Conservation (phyloP, 306 rosid species). For the Senna siamea region DNA sequence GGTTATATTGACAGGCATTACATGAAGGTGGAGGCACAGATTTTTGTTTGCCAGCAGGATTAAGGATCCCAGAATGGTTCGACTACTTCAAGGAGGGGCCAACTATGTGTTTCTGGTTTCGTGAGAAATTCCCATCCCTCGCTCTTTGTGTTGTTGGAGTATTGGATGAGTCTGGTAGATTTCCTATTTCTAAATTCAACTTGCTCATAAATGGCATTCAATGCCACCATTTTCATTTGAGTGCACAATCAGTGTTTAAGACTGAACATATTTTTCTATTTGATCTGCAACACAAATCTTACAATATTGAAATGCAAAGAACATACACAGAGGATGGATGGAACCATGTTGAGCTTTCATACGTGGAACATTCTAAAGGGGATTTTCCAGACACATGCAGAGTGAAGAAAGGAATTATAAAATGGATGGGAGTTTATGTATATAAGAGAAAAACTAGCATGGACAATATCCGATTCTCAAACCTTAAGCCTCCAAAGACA, state of each 20-base stretch:
- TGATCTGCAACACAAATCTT: neutral
- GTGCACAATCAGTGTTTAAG: neutral
- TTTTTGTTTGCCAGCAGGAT: too few species aligned
- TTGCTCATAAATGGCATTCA: constrained; percentile 24
- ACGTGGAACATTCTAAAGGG: neutral
- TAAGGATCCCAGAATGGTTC: too few species aligned
- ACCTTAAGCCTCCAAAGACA: constrained; percentile 5
- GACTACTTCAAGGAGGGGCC: too few species aligned
- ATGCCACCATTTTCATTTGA: neutral
- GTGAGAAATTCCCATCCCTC: too few species aligned
- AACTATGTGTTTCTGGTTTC: too few species aligned
- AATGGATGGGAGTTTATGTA: constrained; percentile 27
- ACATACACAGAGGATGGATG: constrained; percentile 18
- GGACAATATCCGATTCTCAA: too few species aligned
- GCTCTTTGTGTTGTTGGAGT: too few species aligned
- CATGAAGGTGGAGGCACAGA: constrained; percentile 34
- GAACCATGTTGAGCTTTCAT: constrained; percentile 33
- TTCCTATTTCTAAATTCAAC: too few species aligned
- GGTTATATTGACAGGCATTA: neutral
- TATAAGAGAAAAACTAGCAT: constrained; percentile 17
- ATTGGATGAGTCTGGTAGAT: too few species aligned
- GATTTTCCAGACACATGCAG: neutral
- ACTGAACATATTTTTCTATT: constrained; percentile 19
- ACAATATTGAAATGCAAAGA: constrained; percentile 10
- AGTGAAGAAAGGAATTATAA: constrained; percentile 13